phyloP scores from a whole-genome alignment of 2,329 filamentous ascomycete species.

The Colletotrichum chlorophyti region DNA sequence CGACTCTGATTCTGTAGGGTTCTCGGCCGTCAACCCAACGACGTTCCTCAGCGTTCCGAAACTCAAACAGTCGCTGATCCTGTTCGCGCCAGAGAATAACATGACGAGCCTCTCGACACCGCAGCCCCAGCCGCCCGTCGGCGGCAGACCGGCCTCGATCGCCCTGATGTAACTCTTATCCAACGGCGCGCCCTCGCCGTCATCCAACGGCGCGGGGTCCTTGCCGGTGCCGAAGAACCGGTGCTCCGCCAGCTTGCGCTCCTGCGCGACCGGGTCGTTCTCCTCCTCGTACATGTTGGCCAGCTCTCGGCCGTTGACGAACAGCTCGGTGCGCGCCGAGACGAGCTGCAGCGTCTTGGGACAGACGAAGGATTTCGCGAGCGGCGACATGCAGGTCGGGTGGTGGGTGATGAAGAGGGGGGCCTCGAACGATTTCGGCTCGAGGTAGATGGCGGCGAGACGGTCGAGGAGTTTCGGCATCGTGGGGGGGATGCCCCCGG shows the following conservation, averaged over 20 bases:
- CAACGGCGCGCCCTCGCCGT: conserved; percentile 46
- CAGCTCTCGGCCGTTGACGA: conserved; percentile 80
- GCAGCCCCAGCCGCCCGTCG: conserved; percentile 96
- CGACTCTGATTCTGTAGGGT: background rate
- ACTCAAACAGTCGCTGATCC: conserved; percentile 84
- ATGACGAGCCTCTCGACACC: conserved; percentile 91
- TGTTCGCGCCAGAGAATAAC: conserved; percentile 79
- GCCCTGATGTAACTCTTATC: conserved; percentile 87
- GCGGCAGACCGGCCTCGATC: conserved; percentile 88
- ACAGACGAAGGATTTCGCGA: conserved; percentile 86
- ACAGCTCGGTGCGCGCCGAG: conserved; percentile 84
- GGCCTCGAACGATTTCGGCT: conserved; percentile 70
- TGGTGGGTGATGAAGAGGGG: conserved; percentile 91
- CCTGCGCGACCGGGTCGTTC: conserved; percentile 88
- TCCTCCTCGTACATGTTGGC: conserved; percentile 99
- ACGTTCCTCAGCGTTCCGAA: conserved; percentile 86
- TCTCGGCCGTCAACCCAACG: conserved; percentile 54
- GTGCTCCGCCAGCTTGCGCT: conserved; percentile 76
- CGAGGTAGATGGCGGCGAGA: conserved; percentile 78
- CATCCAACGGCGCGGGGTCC: conserved; percentile 26
- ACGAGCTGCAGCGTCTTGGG: conserved; percentile 72
- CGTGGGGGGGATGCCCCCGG: conserved; percentile 64
- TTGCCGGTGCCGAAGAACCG: conserved; percentile 43
- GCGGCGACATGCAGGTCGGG: conserved; percentile 87
- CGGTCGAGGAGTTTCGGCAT: conserved; percentile 79